Evolutionary conservation across 192 early-diverging fungal species (phyloP).

Genomic region (Entomortierella parvispora): DNA sequence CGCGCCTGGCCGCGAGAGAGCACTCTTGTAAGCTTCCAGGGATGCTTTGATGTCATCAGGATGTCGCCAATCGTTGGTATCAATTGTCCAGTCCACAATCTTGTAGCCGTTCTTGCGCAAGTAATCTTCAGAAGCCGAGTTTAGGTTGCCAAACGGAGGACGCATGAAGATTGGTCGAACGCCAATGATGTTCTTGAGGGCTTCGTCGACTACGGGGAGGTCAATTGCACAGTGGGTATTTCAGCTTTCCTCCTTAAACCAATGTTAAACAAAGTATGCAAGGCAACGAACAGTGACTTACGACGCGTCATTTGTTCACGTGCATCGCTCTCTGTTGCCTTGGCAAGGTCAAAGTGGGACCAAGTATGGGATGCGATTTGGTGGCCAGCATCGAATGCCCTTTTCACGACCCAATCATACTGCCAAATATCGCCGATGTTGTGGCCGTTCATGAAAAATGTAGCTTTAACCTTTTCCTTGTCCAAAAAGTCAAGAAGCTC

Average conservation of each 20-base stretch:
- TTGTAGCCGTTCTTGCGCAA: conserved; percentile 29
- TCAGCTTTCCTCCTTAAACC: neutral
- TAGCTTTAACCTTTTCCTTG: conserved; percentile 18
- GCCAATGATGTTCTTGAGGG: conserved; percentile 58
- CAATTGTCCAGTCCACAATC: conserved; percentile 24
- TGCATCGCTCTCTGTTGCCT: conserved; percentile 24
- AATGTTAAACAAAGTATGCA: neutral
- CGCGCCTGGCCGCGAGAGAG: neutral
- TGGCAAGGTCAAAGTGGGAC: conserved; percentile 54
- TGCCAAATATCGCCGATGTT: conserved; percentile 22
- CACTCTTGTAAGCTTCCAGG: neutral
- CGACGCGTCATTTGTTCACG: conserved; percentile 10
- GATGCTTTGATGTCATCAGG: neutral
- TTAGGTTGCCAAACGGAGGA: conserved; percentile 59
- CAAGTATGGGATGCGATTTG: conserved; percentile 67
- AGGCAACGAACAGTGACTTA: conserved; percentile 5
- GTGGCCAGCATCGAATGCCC: conserved; percentile 60
- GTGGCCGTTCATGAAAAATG: conserved; percentile 47
- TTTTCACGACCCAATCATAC: conserved; percentile 24
- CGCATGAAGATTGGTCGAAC: conserved; percentile 65
- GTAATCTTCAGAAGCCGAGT: neutral
- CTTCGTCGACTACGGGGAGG: conserved; percentile 42
- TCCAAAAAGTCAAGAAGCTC: conserved; percentile 36
- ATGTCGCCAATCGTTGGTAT: conserved; percentile 41
- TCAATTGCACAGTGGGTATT: neutral